phyloP scores from a whole-genome alignment of 2,329 filamentous ascomycete species.

The Botrytis elliptica region DNA sequence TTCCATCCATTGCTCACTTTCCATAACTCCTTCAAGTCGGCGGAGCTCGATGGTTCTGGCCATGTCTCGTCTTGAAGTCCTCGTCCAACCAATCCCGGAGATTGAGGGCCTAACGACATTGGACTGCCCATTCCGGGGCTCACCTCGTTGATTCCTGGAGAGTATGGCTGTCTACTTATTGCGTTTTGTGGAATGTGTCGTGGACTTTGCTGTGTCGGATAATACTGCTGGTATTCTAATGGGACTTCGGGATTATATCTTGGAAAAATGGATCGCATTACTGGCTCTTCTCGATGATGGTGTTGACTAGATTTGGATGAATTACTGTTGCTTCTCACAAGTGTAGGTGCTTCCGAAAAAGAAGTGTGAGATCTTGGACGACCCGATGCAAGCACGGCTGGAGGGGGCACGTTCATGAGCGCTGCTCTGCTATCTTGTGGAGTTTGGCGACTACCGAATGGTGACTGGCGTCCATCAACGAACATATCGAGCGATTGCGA shows the following conservation, averaged over 20 bases:
- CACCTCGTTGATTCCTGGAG: slow-evolving; percentile 36
- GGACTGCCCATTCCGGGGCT: slow-evolving; percentile 37
- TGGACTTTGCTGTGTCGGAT: slow-evolving; percentile 63
- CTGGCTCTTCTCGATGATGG: slow-evolving; percentile 46
- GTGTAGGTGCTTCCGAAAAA: slow-evolving; percentile 51
- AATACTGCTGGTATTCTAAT: slow-evolving; percentile 68
- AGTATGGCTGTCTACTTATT: slow-evolving; percentile 65
- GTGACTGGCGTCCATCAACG: slow-evolving; percentile 26
- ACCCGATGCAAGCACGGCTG: slow-evolving; percentile 33
- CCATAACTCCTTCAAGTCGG: slow-evolving; percentile 65
- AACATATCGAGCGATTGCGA: slow-evolving; percentile 29
- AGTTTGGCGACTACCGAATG: slow-evolving; percentile 29
- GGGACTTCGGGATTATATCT: slow-evolving; percentile 67
- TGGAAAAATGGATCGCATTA: slow-evolving; percentile 72
- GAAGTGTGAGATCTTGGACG: slow-evolving; percentile 49
- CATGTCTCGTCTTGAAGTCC: slow-evolving; percentile 35
- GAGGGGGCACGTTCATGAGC: slow-evolving; percentile 32
- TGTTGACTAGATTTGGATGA: slow-evolving; percentile 57
- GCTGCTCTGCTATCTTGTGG: slow-evolving; percentile 25
- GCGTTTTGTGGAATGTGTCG: slow-evolving; percentile 61
- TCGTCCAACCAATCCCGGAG: slow-evolving; percentile 34
- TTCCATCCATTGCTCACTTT: slow-evolving; percentile 69
- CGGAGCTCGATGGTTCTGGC: slow-evolving; percentile 43
- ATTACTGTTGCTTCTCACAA: slow-evolving; percentile 50
- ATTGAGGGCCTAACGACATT: slow-evolving; percentile 28